Evolutionary conservation across 2,329 filamentous ascomycete genomes (phyloP).

Genomic region (Fusarium tuaranense): DNA sequence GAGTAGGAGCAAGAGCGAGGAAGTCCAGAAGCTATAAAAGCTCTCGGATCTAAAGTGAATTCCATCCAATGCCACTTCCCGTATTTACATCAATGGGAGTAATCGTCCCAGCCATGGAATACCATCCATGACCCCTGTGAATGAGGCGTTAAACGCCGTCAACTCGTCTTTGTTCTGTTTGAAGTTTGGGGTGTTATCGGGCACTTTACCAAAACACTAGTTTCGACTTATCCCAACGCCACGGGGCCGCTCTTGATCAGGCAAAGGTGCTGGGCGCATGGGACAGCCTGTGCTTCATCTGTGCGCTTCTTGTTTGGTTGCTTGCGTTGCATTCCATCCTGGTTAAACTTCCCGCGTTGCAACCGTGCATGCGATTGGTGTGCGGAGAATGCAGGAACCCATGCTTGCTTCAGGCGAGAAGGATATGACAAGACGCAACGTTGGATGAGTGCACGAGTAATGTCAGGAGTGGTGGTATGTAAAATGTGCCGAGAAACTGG

Average conservation of each 20-base stretch:
- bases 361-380: not conserved
- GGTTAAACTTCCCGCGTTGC: not conserved
- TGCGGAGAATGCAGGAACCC: not conserved
- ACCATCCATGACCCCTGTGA: not conserved
- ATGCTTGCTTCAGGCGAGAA: not conserved
- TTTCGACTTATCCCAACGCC: not conserved
- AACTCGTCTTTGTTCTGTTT: conserved; percentile 3
- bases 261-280: not conserved
- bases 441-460: not conserved
- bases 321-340: not conserved
- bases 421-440: not conserved
- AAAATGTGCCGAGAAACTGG: not conserved
- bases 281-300: not conserved
- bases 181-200: not conserved
- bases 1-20: not conserved
- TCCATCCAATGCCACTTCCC: not conserved
- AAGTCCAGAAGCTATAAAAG: not conserved
- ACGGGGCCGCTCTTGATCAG: not conserved
- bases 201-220: not conserved
- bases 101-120: not conserved
- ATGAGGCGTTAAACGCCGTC: conserved; percentile 1
- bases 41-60: not conserved
- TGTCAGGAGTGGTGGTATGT: not conserved
- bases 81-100: not conserved
- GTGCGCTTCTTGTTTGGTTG: not conserved